Percentiles rank a stretch among this genome's conserved stretches.
Conservation (phyloP, 202 grass and related monocot species). For the Zizania palustris region DNA sequence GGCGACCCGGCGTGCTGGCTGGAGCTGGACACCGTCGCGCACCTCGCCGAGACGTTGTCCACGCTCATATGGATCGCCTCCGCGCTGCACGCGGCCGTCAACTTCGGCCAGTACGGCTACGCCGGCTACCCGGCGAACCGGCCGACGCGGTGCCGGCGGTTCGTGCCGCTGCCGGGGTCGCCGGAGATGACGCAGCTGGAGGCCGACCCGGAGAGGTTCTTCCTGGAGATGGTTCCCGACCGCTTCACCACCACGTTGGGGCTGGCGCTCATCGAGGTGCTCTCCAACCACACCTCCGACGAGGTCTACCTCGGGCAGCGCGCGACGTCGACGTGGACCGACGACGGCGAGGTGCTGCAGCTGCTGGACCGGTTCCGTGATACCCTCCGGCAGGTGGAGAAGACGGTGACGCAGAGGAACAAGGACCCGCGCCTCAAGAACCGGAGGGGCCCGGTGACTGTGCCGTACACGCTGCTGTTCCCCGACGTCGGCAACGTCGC, state of each 20-base stretch:
- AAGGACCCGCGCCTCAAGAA: conserved; percentile 55
- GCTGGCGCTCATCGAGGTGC: conserved; percentile 84
- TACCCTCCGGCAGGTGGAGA: conserved; percentile 63
- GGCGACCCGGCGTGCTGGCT: conserved; percentile 73
- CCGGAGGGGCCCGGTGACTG: conserved; percentile 56
- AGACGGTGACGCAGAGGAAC: conserved; percentile 66
- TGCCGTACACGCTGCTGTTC: conserved; percentile 84
- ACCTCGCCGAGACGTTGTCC: conserved; percentile 57
- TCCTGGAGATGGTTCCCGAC: conserved; percentile 70
- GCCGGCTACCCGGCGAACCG: conserved; percentile 88
- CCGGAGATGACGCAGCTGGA: conserved; percentile 66
- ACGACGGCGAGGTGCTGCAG: conserved; percentile 66
- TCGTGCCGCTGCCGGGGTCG: conserved; percentile 62
- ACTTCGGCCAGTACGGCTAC: conserved; percentile 93
- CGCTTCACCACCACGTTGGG: conserved; percentile 84
- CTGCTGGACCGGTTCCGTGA: conserved; percentile 66
- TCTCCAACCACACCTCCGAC: conserved; percentile 81
- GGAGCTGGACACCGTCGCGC: conserved; percentile 44
- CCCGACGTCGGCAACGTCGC: conserved; percentile 59
- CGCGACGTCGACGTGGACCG: conserved; percentile 63
- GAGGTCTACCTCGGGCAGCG: conserved; percentile 92
- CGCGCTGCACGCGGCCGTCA: conserved; percentile 85
- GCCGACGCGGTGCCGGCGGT: conserved; percentile 76
- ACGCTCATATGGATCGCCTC: conserved; percentile 92
- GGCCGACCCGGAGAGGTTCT: conserved; percentile 65